Evolutionary conservation across 495 filamentous ascomycete genomes (phyloP).

Genomic region (Penicillium silybi): DNA sequence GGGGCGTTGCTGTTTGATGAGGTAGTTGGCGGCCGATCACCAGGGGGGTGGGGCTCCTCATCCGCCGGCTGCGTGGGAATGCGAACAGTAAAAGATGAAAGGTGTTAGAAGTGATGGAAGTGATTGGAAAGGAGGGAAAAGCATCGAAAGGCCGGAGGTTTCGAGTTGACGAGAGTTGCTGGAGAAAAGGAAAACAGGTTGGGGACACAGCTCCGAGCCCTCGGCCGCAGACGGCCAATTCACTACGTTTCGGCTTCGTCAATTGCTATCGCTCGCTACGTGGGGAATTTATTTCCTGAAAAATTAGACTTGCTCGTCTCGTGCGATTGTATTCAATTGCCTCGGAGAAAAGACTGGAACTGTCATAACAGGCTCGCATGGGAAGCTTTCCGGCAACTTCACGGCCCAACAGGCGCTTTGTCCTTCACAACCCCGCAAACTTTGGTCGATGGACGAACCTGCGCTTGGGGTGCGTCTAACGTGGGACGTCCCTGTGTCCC

Average conservation of each 20-base stretch:
- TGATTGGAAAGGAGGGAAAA: not conserved
- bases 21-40: conserved; percentile 28
- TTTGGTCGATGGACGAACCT: not conserved
- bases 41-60: conserved; percentile 25
- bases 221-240: not conserved
- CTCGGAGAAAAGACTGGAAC: conserved; percentile 1
- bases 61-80: not conserved
- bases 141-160: not conserved
- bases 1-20: conserved; percentile 21
- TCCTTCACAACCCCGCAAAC: conserved; percentile 20
- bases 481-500: conserved; percentile 1
- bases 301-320: not conserved
- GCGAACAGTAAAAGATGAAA: not conserved
- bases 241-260: not conserved
- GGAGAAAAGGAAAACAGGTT: conserved; percentile 4
- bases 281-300: not conserved
- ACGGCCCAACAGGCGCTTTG: conserved; percentile 14
- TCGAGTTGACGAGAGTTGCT: not conserved
- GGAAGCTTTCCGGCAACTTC: too few species aligned
- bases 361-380: not conserved
- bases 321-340: conserved; percentile 9
- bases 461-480: conserved; percentile 1
- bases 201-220: conserved; percentile 3
- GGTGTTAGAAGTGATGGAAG: not conserved
- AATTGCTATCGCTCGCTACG: not conserved